These are phyloP conservation scores for Salix suchowensis DNA, from an alignment of 345 rosid species.

Conservation along the genomic window DNA sequence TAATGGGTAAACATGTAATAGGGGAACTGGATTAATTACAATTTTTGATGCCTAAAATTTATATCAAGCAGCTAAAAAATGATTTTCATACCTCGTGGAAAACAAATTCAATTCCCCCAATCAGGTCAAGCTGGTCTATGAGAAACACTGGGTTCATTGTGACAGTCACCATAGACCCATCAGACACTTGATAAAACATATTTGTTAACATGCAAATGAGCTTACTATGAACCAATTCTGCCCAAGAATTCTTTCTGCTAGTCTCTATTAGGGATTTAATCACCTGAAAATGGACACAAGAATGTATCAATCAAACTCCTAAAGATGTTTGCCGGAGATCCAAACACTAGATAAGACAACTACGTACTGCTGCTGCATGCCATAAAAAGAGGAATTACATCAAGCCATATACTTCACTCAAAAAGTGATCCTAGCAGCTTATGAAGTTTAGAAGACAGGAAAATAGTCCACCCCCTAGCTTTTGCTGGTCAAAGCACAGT, in stretches of 20 bases:
- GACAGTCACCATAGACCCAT: conserved; percentile 34
- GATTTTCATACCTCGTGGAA: conserved; percentile 65
- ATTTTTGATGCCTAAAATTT: neutral
- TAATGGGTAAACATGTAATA: neutral
- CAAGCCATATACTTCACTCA: neutral
- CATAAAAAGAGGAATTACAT: neutral
- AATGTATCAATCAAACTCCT: neutral
- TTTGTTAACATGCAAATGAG: conserved; percentile 82
- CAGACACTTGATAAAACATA: conserved; percentile 79
- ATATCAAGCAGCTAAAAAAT: neutral
- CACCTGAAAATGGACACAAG: conserved; percentile 48
- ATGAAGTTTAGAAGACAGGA: neutral
- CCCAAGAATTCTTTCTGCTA: conserved; percentile 88
- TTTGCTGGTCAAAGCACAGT: neutral
- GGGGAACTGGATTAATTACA: neutral
- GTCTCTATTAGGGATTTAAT: conserved; percentile 64
- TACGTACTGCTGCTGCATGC: neutral
- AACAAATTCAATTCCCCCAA: conserved; percentile 92
- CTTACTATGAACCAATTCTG: conserved; percentile 93
- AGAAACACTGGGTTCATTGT: conserved; percentile 56
- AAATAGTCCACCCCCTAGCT: neutral
- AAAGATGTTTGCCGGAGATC: neutral
- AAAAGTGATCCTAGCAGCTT: neutral
- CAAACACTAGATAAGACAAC: neutral
- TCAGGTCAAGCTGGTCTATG: conserved; percentile 77